Percentiles rank a stretch among this genome's conserved stretches.
These are phyloP conservation scores for Nelumbo lutea DNA, from an alignment of 164 flowering plant genomes.

Conservation along the genomic window DNA sequence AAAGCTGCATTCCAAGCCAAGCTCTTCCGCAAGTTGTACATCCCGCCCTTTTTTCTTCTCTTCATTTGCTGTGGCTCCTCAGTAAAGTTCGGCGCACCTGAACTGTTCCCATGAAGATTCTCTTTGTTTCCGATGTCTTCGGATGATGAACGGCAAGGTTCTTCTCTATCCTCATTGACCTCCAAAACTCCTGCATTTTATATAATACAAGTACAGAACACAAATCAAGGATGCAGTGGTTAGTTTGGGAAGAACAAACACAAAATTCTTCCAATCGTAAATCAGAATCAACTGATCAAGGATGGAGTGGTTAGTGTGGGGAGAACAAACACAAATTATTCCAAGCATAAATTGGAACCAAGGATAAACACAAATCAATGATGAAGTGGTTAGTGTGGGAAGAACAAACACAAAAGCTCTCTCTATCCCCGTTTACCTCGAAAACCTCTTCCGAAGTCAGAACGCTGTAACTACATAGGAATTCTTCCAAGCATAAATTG, in stretches of 20 bases:
- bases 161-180: constrained; percentile 10
- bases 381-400: background rate
- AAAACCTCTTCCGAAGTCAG: too few relatives aligned
- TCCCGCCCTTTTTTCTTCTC: constrained; percentile 67
- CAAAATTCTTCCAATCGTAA: background rate
- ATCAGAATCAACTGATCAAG: too few relatives aligned
- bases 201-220: background rate
- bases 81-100: constrained; percentile 27
- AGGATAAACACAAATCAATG: constrained; percentile 5
- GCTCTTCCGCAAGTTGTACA: constrained; percentile 81
- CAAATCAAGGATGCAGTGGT: constrained; percentile 5
- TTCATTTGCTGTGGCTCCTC: constrained; percentile 58
- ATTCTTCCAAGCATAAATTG: too few relatives aligned
- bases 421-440: too few relatives aligned
- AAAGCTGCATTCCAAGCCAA: constrained; percentile 93
- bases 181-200: constrained; percentile 20
- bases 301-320: background rate
- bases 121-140: constrained; percentile 28
- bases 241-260: background rate
- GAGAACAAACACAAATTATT: background rate
- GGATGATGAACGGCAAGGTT: constrained; percentile 8
- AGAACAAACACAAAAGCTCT: background rate
- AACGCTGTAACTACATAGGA: too few relatives aligned
- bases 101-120: constrained; percentile 36
- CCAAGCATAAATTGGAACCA: background rate